These are phyloP conservation scores for Saccharomycopsis sp. DNA, from an alignment of 805 yeast genomes.

Conservation along the genomic window DNA sequence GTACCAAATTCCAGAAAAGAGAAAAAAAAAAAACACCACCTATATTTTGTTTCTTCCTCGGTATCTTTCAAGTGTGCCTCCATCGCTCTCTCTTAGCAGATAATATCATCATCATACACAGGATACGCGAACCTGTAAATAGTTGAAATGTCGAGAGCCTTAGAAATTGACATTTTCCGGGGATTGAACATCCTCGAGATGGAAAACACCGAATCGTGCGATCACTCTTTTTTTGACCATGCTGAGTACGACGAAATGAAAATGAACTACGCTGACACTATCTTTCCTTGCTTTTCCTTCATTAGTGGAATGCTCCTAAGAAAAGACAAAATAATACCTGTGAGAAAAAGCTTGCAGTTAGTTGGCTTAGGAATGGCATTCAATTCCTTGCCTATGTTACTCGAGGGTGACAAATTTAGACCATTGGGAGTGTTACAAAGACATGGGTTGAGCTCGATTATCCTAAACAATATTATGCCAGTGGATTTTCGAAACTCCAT, in stretches of 20 bases:
- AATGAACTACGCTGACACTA: conserved; percentile 23
- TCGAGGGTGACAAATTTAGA: conserved; percentile 20
- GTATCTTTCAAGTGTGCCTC: neutral
- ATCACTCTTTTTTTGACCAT: conserved; percentile 21
- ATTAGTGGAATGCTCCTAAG: conserved; percentile 19
- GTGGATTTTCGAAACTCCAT: neutral
- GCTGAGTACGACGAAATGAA: conserved; percentile 21
- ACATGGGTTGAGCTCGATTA: conserved; percentile 22
- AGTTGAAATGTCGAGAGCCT: conserved; percentile 1
- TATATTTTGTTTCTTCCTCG: neutral
- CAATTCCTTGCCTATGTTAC: conserved; percentile 20
- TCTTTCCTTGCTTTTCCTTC: conserved; percentile 23
- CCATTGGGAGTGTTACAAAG: conserved; percentile 23
- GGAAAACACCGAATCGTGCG: conserved; percentile 21
- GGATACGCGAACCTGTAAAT: neutral
- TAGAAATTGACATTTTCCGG: conserved; percentile 18
- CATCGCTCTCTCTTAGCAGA: neutral
- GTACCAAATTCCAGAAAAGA: neutral
- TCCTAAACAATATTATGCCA: conserved; percentile 15
- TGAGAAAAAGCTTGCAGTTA: conserved; percentile 18
- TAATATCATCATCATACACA: no score
- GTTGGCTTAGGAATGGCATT: conserved; percentile 22
- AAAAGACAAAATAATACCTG: conserved; percentile 14
- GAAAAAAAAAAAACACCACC: neutral
- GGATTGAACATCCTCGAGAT: conserved; percentile 23